phyloP scores from a whole-genome alignment of 2,329 filamentous ascomycete genomes.

The Hypoxylon sp. region DNA sequence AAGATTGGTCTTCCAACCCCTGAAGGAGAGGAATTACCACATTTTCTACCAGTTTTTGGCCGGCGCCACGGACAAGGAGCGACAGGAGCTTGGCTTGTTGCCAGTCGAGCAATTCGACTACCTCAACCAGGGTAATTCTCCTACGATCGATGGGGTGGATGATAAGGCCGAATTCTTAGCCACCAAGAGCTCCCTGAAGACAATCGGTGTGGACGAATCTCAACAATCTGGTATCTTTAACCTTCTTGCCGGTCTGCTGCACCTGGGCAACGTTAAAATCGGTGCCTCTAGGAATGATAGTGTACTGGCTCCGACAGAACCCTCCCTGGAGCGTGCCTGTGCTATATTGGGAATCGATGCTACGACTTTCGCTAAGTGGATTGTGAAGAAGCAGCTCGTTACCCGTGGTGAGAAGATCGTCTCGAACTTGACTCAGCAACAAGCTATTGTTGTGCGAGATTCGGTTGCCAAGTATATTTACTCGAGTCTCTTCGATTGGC shows the following conservation, averaged over 20 bases:
- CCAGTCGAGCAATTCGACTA: conserved; percentile 95
- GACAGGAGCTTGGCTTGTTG: conserved; percentile 82
- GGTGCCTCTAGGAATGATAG: conserved; percentile 91
- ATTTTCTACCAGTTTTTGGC: conserved; percentile 98
- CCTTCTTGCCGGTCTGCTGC: conserved; percentile 88
- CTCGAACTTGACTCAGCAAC: conserved; percentile 92
- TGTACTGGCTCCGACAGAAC: conserved; percentile 83
- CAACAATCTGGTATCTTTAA: conserved; percentile 91
- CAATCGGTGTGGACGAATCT: conserved; percentile 83
- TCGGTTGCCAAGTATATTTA: conserved; percentile 99
- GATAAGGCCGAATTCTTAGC: conserved; percentile 95
- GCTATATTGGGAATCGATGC: conserved; percentile 89
- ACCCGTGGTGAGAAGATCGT: conserved; percentile 98
- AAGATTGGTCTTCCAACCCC: conserved; percentile 94
- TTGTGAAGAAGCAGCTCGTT: conserved; percentile 97
- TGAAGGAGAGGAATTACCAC: conserved; percentile 99
- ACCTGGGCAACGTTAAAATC: conserved; percentile 97
- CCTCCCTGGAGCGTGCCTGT: conserved; percentile 85
- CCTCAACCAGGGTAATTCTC: conserved; percentile 93
- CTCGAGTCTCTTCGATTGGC: conserved; percentile 98
- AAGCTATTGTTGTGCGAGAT: conserved; percentile 93
- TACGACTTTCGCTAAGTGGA: conserved; percentile 94
- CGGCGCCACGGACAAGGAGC: conserved; percentile 87
- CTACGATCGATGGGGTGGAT: conserved; percentile 93
- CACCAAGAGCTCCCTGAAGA: conserved; percentile 86